A percentile compares a stretch with the other conserved stretches of the same genome.
These are phyloP conservation scores for Lachancea sp. DNA, from an alignment of 805 yeast species.

Conservation along the genomic window DNA sequence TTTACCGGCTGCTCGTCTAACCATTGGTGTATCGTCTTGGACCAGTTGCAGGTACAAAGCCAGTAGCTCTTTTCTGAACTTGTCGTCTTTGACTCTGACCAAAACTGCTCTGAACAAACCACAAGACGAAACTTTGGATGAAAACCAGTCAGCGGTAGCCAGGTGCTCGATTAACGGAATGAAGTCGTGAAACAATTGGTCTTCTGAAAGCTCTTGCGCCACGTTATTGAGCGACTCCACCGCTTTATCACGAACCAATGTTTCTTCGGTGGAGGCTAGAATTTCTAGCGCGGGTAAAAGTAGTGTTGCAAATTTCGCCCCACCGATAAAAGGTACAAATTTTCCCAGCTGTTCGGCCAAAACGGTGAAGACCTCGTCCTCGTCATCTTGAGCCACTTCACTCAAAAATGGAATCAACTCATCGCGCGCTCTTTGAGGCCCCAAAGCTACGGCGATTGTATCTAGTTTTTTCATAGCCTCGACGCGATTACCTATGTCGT, in stretches of 20 bases:
- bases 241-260: conserved; percentile 91
- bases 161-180: conserved; percentile 72
- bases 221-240: conserved; percentile 75
- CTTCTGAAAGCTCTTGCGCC: conserved; percentile 52
- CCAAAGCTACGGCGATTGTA: conserved; percentile 90
- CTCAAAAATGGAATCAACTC: conserved; percentile 88
- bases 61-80: conserved; percentile 54
- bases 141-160: conserved; percentile 90
- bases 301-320: conserved; percentile 53
- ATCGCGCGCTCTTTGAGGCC: conserved; percentile 83
- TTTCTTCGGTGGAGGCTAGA: conserved; percentile 90
- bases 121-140: conserved; percentile 83
- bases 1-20: conserved; percentile 87
- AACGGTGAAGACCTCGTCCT: conserved; percentile 94
- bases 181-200: conserved; percentile 59
- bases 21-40: conserved; percentile 96
- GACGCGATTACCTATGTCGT: conserved; percentile 87
- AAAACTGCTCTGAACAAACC: conserved; percentile 75
- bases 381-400: conserved; percentile 88
- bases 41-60: conserved; percentile 63
- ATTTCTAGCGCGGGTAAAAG: conserved; percentile 67
- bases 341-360: conserved; percentile 85
- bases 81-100: conserved; percentile 46
- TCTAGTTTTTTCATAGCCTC: conserved; percentile 92
- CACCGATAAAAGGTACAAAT: conserved; percentile 87